Evolutionary conservation across 2,329 filamentous ascomycete genomes (phyloP).

Genomic region (Neoarthrinium moseri): DNA sequence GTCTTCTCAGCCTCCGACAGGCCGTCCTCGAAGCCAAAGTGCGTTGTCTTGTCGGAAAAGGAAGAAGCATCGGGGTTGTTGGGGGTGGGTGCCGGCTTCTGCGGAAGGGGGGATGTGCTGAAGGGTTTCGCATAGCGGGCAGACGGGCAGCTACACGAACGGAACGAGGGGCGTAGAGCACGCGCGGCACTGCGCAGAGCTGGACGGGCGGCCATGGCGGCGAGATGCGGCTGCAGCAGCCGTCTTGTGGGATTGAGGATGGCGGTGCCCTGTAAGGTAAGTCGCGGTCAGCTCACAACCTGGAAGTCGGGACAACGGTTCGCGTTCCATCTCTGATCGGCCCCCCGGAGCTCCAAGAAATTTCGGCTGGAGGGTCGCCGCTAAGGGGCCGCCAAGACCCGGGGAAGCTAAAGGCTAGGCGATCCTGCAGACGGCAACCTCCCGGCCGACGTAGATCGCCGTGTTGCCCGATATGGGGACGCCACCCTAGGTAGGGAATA

Average conservation of each 20-base stretch:
- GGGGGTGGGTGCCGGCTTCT: conserved; percentile 16
- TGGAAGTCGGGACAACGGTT: too few relatives aligned
- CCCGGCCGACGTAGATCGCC: too few relatives aligned
- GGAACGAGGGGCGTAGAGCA: conserved; percentile 13
- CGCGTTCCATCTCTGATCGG: neutral
- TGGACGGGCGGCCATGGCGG: conserved; percentile 26
- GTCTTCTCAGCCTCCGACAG: conserved; percentile 77
- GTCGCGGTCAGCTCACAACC: neutral
- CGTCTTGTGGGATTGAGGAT: neutral
- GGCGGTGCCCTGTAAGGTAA: neutral
- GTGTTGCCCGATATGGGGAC: too few relatives aligned
- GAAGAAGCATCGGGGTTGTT: conserved; percentile 16
- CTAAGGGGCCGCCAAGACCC: neutral
- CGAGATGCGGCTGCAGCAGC: neutral
- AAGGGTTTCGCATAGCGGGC: conserved; percentile 16
- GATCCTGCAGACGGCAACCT: too few relatives aligned
- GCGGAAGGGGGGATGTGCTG: conserved; percentile 19
- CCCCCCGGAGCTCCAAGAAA: conserved; percentile 2
- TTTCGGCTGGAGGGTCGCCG: neutral
- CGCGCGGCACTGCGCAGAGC: conserved; percentile 21
- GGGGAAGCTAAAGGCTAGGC: neutral
- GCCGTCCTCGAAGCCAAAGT: conserved; percentile 83
- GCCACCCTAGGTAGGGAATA: too few relatives aligned
- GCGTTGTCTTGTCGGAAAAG: conserved; percentile 65
- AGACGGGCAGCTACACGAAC: conserved; percentile 8